A percentile compares a stretch with the other conserved stretches of the same genome.
phyloP scores from a whole-genome alignment of 768 basidiomycete genomes.

The Tylopilus vinaceipallidus region DNA sequence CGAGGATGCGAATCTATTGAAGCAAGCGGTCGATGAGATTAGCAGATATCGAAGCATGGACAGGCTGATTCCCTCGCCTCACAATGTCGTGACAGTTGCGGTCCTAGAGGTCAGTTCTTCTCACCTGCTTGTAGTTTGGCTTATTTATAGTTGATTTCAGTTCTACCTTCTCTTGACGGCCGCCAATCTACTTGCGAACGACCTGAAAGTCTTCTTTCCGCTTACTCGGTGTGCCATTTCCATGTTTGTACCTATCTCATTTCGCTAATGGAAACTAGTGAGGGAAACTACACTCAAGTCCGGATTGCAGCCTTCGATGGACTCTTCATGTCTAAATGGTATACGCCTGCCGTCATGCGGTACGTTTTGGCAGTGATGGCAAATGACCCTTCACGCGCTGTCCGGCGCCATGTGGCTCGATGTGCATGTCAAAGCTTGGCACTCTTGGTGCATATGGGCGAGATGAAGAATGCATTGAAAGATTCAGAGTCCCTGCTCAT shows the following conservation, averaged over 20 bases:
- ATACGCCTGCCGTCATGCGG: constrained; percentile 76
- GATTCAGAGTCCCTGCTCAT: constrained; percentile 78
- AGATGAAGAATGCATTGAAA: constrained; percentile 75
- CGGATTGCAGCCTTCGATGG: constrained; percentile 94
- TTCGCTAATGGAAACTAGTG: constrained; percentile 46
- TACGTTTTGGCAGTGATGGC: constrained; percentile 87
- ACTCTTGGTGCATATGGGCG: constrained; percentile 83
- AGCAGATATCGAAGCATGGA: constrained; percentile 95
- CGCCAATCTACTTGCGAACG: constrained; percentile 75
- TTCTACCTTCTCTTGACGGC: constrained; percentile 78
- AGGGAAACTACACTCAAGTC: constrained; percentile 92
- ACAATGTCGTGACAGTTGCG: constrained; percentile 91
- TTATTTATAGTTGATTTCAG: constrained; percentile 37
- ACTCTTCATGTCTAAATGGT: constrained; percentile 86
- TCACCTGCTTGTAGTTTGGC: background rate
- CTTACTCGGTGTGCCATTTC: constrained; percentile 69
- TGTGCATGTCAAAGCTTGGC: constrained; percentile 85
- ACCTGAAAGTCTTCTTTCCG: constrained; percentile 77
- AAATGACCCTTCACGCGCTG: constrained; percentile 75
- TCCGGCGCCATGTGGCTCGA: constrained; percentile 86
- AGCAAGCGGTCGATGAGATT: constrained; percentile 75
- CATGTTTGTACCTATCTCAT: background rate
- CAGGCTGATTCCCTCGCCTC: constrained; percentile 88
- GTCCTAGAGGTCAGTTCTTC: constrained; percentile 73
- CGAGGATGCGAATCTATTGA: constrained; percentile 69